Conservation (phyloP, 495 filamentous ascomycete species). For the Tricharina praecox region DNA sequence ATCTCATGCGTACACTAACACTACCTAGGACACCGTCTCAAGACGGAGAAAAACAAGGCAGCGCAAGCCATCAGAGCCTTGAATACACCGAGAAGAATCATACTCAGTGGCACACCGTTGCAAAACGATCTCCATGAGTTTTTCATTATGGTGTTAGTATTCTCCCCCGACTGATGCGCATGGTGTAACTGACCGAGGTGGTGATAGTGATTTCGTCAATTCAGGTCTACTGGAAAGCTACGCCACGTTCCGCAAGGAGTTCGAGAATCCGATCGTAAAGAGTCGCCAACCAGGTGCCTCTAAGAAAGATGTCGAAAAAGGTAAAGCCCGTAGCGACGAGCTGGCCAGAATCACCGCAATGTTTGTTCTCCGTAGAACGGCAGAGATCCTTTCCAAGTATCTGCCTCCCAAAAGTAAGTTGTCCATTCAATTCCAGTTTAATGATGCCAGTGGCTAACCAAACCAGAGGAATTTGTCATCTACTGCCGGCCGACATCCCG, state of each 20-base stretch:
- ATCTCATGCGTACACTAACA: no score
- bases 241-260: constrained; percentile 52
- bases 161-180: background rate
- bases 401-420: constrained; percentile 49
- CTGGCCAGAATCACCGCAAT: constrained; percentile 47
- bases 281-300: constrained; percentile 56
- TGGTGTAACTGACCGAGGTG: background rate
- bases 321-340: constrained; percentile 51
- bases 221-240: constrained; percentile 53
- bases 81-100: constrained; percentile 48
- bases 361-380: constrained; percentile 65
- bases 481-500: constrained; percentile 54
- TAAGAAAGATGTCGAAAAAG: constrained; percentile 51
- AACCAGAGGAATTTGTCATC: constrained; percentile 44
- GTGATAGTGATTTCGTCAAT: constrained; percentile 48
- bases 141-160: constrained; percentile 43
- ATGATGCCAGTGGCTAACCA: background rate
- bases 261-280: constrained; percentile 55
- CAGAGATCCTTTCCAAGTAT: constrained; percentile 54
- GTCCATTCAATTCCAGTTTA: background rate
- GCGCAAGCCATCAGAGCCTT: constrained; percentile 57
- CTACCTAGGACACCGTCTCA: constrained; percentile 66
- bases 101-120: constrained; percentile 62
- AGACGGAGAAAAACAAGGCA: constrained; percentile 68
- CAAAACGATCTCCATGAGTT: constrained; percentile 72